A percentile compares a stretch with the other conserved stretches of the same genome.
phyloP scores from a whole-genome alignment of 2,329 filamentous ascomycete genomes.

The Parastagonospora avenae region DNA sequence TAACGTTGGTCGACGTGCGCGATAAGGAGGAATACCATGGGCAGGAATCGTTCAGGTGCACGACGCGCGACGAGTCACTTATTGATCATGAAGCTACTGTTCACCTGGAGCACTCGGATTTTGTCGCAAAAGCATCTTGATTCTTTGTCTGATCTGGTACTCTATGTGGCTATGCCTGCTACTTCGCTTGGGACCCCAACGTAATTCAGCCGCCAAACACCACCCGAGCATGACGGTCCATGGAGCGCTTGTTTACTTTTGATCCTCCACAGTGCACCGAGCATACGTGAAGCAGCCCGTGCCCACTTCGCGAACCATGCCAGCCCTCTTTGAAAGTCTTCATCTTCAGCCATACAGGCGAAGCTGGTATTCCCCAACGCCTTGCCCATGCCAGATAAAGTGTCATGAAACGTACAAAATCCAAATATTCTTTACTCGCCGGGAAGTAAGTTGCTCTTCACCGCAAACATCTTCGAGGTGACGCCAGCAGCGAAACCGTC shows the following conservation, averaged over 20 bases:
- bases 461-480: conserved; percentile 97
- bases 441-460: conserved; percentile 72
- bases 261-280: conserved; percentile 4
- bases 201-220: conserved; percentile 12
- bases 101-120: conserved; percentile 4
- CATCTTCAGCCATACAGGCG: conserved; percentile 16
- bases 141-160: conserved; percentile 35
- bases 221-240: conserved; percentile 7
- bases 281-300: conserved; percentile 5
- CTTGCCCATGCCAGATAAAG: conserved; percentile 45
- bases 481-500: conserved; percentile 93
- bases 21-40: neutral
- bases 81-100: neutral
- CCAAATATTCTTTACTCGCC: conserved; percentile 49
- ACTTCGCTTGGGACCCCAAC: conserved; percentile 18
- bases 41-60: neutral
- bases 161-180: conserved; percentile 22
- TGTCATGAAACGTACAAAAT: conserved; percentile 34
- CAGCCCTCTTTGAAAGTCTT: conserved; percentile 21
- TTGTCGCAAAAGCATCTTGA: conserved; percentile 17
- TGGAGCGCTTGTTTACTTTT: conserved; percentile 10
- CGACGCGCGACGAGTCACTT: neutral
- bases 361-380: conserved; percentile 42
- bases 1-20: neutral
- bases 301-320: conserved; percentile 7